phyloP scores from a whole-genome alignment of 2,329 filamentous ascomycete species.

The Diaporthe sp. region DNA sequence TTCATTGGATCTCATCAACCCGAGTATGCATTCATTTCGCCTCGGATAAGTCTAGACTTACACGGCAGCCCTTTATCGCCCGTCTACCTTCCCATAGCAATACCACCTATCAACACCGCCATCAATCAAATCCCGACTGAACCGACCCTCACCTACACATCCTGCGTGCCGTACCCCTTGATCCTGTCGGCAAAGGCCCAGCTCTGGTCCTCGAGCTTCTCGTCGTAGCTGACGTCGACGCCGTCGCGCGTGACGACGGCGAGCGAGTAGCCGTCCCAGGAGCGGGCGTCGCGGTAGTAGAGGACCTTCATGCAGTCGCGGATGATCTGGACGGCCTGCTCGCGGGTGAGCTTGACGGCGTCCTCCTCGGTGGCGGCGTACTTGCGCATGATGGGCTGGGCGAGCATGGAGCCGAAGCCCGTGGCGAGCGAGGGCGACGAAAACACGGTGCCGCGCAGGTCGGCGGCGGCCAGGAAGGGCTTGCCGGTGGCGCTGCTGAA shows the following conservation, averaged over 20 bases:
- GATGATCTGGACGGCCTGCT: conserved; percentile 84
- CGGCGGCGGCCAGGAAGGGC: conserved; percentile 92
- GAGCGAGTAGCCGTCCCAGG: conserved; percentile 91
- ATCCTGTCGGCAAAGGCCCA: conserved; percentile 98
- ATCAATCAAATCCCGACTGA: too few species aligned
- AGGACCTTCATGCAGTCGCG: conserved; percentile 98
- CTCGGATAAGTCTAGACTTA: conserved; percentile 17
- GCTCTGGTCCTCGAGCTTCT: conserved; percentile 94
- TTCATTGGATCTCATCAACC: not conserved
- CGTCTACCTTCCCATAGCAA: not conserved
- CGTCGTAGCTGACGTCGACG: conserved; percentile 86
- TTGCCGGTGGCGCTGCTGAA: conserved; percentile 79
- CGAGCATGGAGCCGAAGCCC: conserved; percentile 92
- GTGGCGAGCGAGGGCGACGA: conserved; percentile 90
- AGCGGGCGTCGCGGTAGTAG: conserved; percentile 96
- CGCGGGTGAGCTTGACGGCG: conserved; percentile 78
- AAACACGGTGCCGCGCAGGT: conserved; percentile 94
- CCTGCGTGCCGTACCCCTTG: conserved; percentile 93
- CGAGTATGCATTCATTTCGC: conserved; percentile 9
- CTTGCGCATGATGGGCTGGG: conserved; percentile 89
- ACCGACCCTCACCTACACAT: conserved; percentile 57
- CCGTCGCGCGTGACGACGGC: conserved; percentile 90
- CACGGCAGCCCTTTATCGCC: not conserved
- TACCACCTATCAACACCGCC: not conserved
- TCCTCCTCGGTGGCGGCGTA: conserved; percentile 87